Base-by-base conservation (phyloP, 1,139 yeast genomes). In the Hyphopichia fennica region DNA sequence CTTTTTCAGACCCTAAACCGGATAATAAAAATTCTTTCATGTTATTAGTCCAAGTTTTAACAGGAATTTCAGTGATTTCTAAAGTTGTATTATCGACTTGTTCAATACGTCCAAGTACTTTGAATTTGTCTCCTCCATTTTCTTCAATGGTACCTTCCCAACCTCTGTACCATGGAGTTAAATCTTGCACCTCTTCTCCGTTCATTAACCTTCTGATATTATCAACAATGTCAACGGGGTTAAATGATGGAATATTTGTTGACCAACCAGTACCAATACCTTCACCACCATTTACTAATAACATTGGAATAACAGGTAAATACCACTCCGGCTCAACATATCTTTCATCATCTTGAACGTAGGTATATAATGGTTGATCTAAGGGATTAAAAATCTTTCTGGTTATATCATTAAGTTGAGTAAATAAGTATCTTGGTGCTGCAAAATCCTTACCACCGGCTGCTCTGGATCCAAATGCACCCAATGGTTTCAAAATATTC, bases 201-300 rank as follows among this genome's bases (percentile, higher is more conserved):
- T 75, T 72, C 91, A 95, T 84, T 53, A 93, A 60, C 35, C 79
- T 78, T 44, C 81, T 78, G 31, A 95, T 69, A 54, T 95, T 93
- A 2, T 65, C 70, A 22, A 89, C 90, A 47, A 95, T 73, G 59
- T 93, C 99, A 20, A 63, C 58, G 0, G 99, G 99, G 59, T 93
- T 90, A 64, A 79, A 93, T 35, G 87, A 82, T 2, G 99, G 99
- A 49, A 95, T 86, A 48, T 81, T 83, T 1, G 99, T 90, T 47
- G 96, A 88, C 98, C 99, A 95, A 53, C 99, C 99, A 39, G 99
- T 91, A 51, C 99, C 99, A 63, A 95, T 95, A 68, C 99, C 99
- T 66, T 95, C 99, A 9, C 95, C 77, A 44, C 99, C 99, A 60
- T 95, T 95, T 7, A 95, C 96, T 47, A 95, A 73, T 27, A 93